phyloP scores from a whole-genome alignment of 257 asterid species.

The Forsythia suspensa region DNA sequence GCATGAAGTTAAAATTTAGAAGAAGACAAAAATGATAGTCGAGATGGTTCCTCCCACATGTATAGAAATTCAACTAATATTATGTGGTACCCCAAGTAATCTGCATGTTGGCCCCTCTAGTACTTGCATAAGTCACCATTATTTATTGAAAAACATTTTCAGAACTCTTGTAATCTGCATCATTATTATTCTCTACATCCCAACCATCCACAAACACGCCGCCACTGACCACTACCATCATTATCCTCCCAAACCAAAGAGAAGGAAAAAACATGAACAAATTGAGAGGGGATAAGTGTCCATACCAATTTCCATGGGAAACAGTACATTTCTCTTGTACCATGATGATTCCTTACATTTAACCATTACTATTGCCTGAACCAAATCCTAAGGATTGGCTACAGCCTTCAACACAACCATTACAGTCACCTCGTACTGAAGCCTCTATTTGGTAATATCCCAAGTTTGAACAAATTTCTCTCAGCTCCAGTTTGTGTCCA shows the following conservation, averaged over 20 bases:
- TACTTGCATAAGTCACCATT: neutral
- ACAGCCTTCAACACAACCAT: neutral
- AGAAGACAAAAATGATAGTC: neutral
- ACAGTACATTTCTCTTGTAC: neutral
- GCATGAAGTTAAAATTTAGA: neutral
- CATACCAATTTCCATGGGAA: neutral
- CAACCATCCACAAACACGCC: neutral
- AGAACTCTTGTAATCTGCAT: neutral
- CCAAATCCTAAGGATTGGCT: neutral
- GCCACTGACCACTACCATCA: neutral
- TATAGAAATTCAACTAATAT: neutral
- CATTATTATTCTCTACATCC: neutral
- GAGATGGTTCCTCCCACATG: neutral
- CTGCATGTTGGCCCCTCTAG: neutral
- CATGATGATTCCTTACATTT: neutral
- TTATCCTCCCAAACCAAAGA: neutral
- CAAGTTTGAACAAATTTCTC: neutral
- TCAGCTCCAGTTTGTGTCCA: neutral
- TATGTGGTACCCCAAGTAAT: neutral
- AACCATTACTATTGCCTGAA: neutral
- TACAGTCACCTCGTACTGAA: neutral
- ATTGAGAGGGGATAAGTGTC: neutral
- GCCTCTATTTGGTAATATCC: neutral
- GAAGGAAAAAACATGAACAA: neutral
- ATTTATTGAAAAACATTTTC: neutral